Evolutionary conservation across 495 filamentous ascomycete species (phyloP).

Genomic region (Hypoxylon lienhwacheense): DNA sequence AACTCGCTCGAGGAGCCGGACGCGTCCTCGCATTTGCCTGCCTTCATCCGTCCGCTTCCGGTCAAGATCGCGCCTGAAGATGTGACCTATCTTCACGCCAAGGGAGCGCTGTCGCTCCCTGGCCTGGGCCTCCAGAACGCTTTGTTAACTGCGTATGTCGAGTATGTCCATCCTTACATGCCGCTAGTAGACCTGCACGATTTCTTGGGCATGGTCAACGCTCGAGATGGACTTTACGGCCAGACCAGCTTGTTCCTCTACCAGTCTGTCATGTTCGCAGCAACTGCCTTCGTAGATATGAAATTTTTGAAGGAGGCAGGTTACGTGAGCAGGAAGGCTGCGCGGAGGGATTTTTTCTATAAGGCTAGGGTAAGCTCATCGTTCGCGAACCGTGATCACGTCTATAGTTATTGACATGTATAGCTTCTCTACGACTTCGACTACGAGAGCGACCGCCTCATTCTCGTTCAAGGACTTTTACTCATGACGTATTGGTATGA

Average conservation of each 20-base stretch:
- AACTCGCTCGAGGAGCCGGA: constrained; percentile 40
- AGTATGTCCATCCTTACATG: constrained; percentile 89
- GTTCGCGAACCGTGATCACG: neutral
- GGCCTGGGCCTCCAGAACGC: constrained; percentile 68
- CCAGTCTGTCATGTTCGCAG: constrained; percentile 81
- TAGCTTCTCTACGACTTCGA: constrained; percentile 78
- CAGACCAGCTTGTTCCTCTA: constrained; percentile 76
- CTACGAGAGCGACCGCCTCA: constrained; percentile 78
- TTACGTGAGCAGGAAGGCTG: constrained; percentile 68
- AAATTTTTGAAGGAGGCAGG: constrained; percentile 68
- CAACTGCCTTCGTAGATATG: constrained; percentile 75
- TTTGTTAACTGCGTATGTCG: constrained; percentile 71
- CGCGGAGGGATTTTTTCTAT: constrained; percentile 77
- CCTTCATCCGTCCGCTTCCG: constrained; percentile 74
- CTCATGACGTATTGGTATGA: constrained; percentile 93
- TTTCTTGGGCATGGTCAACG: constrained; percentile 66
- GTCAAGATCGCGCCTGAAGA: constrained; percentile 70
- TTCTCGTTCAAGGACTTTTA: constrained; percentile 79
- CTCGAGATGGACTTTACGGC: constrained; percentile 65
- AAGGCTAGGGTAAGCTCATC: constrained; percentile 65
- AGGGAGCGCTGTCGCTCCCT: constrained; percentile 75
- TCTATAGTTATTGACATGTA: constrained; percentile 31
- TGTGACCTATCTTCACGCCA: constrained; percentile 69
- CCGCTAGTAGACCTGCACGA: constrained; percentile 78
- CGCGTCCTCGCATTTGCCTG: constrained; percentile 52